A percentile compares a stretch with the other conserved stretches of the same genome.
phyloP scores from a whole-genome alignment of 495 filamentous ascomycete species.

The Aspergillus baeticus region DNA sequence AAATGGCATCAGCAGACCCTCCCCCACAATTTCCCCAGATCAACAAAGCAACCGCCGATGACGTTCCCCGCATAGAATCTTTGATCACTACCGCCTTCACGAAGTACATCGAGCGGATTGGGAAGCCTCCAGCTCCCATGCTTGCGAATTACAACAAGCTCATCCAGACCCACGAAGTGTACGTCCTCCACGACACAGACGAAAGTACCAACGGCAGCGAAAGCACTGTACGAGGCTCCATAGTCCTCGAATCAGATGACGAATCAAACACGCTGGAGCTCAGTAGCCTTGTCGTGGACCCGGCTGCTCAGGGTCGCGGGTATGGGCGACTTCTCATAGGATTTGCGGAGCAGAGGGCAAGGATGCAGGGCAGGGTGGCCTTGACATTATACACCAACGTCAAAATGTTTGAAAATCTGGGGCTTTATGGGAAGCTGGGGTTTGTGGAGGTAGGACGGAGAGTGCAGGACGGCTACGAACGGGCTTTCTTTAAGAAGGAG shows the following conservation, averaged over 20 bases:
- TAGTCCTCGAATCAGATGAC: slow-evolving; percentile 11
- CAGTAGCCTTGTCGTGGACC: slow-evolving; percentile 33
- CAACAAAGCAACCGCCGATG: slow-evolving; percentile 19
- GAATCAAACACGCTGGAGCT: slow-evolving; percentile 22
- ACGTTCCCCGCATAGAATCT: slow-evolving; percentile 25
- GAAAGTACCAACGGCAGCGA: background rate
- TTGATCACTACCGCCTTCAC: slow-evolving; percentile 34
- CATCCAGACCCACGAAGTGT: slow-evolving; percentile 18
- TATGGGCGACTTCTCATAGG: slow-evolving; percentile 32
- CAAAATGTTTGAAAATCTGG: slow-evolving; percentile 39
- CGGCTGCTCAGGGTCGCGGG: slow-evolving; percentile 26
- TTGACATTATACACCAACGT: slow-evolving; percentile 36
- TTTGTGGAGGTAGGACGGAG: slow-evolving; percentile 31
- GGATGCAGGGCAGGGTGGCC: background rate
- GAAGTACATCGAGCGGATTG: slow-evolving; percentile 38
- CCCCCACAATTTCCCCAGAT: slow-evolving; percentile 10
- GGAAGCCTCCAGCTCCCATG: slow-evolving; percentile 37
- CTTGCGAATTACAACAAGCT: slow-evolving; percentile 23
- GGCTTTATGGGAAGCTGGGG: slow-evolving; percentile 31
- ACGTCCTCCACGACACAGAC: slow-evolving; percentile 11
- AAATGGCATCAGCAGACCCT: background rate
- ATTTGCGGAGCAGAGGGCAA: slow-evolving; percentile 14
- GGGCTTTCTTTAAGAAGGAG: slow-evolving; percentile 30
- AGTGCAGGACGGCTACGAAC: slow-evolving; percentile 30
- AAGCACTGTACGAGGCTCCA: slow-evolving; percentile 13